Percentiles rank a stretch among this genome's conserved stretches.
Evolutionary conservation across 305 asterid species (phyloP).

Genomic region (Fraxinus nigra): DNA sequence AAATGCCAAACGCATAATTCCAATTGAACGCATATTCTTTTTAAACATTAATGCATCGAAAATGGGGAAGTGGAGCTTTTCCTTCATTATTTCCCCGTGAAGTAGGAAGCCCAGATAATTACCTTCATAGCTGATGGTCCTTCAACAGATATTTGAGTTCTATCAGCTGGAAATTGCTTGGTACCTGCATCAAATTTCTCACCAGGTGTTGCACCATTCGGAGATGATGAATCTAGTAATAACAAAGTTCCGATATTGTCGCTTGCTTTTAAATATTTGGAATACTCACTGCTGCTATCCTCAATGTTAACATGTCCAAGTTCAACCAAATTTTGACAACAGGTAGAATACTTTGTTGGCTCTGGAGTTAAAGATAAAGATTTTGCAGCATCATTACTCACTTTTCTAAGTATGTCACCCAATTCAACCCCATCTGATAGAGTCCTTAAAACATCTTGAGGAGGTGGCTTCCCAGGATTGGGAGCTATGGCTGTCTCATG

Average conservation of each 20-base stretch:
- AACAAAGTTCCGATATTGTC: conserved; percentile 33
- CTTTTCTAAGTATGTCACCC: conserved; percentile 46
- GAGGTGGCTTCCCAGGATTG: conserved; percentile 63
- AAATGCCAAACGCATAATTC: background rate
- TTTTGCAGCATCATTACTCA: conserved; percentile 36
- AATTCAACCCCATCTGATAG: conserved; percentile 60
- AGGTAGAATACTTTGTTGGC: conserved; percentile 34
- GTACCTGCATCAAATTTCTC: conserved; percentile 31
- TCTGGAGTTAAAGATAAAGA: conserved; percentile 39
- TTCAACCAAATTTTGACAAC: conserved; percentile 35
- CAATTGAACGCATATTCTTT: background rate
- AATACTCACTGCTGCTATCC: conserved; percentile 31
- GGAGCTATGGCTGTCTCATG: conserved; percentile 47
- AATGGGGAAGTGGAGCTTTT: background rate
- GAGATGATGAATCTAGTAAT: conserved; percentile 37
- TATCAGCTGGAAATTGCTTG: conserved; percentile 33
- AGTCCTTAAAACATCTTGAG: conserved; percentile 65
- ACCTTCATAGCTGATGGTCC: conserved; percentile 63
- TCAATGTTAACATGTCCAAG: conserved; percentile 37
- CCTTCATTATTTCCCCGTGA: background rate
- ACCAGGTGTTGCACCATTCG: conserved; percentile 34
- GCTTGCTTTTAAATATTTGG: conserved; percentile 37
- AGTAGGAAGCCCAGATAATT: conserved; percentile 18
- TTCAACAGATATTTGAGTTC: conserved; percentile 34
- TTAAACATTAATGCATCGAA: background rate